phyloP scores from a whole-genome alignment of 2,329 filamentous ascomycete genomes.

The Tolypocladium ovalisporum region DNA sequence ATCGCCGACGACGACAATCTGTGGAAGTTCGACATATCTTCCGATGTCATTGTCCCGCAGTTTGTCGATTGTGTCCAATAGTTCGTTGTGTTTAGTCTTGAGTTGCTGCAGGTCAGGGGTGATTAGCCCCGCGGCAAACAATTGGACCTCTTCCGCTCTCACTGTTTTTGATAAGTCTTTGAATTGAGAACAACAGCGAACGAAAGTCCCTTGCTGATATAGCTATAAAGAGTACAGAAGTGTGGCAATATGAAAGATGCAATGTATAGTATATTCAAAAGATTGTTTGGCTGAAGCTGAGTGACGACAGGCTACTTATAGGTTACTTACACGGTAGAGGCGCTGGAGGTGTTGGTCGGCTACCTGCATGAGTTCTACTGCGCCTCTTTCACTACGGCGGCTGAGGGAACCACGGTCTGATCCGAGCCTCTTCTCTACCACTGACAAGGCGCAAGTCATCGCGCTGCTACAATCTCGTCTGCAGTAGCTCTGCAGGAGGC shows the following conservation, averaged over 20 bases:
- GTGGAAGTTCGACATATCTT: constrained; percentile 25
- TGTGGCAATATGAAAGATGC: too few relatives aligned
- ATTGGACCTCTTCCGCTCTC: neutral
- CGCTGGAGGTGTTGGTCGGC: neutral
- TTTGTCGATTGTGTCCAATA: constrained; percentile 8
- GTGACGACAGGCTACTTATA: neutral
- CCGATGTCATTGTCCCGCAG: constrained; percentile 6
- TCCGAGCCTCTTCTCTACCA: neutral
- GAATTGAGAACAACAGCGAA: neutral
- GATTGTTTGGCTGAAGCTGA: too few relatives aligned
- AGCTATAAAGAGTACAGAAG: neutral
- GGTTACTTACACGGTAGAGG: neutral
- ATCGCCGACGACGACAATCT: constrained; percentile 48
- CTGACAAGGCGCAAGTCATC: neutral
- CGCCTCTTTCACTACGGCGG: neutral
- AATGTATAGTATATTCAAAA: too few relatives aligned
- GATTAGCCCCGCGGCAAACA: neutral
- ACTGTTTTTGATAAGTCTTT: neutral
- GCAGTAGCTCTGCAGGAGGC: neutral
- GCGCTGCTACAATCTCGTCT: neutral
- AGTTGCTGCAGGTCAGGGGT: neutral
- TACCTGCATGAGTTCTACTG: too few relatives aligned
- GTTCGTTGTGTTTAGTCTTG: constrained; percentile 1
- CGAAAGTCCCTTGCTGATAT: too few relatives aligned
- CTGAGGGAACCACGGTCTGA: neutral